phyloP scores from a whole-genome alignment of 1,284 basidiomycete species.

The Vanrija pseudolonga region DNA sequence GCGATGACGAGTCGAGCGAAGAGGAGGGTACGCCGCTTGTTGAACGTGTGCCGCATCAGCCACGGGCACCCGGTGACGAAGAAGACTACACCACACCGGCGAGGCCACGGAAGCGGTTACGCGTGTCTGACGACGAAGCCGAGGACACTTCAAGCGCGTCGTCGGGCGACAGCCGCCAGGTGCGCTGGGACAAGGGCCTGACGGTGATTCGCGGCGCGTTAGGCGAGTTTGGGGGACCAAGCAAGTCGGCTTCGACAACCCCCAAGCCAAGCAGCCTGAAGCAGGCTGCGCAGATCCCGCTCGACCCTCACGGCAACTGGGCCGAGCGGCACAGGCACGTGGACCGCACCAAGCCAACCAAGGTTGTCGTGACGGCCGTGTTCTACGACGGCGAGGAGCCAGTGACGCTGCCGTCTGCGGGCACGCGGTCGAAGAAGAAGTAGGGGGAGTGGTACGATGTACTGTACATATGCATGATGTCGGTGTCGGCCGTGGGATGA shows the following conservation, averaged over 20 bases:
- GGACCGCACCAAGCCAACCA: constrained; percentile 62
- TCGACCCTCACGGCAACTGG: constrained; percentile 74
- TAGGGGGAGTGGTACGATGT: background rate
- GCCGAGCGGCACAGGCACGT: constrained; percentile 60
- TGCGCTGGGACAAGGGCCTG: constrained; percentile 74
- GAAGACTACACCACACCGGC: constrained; percentile 71
- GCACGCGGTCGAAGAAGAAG: constrained; percentile 10
- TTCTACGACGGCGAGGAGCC: constrained; percentile 71
- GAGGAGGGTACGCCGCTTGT: constrained; percentile 22
- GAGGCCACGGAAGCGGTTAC: constrained; percentile 29
- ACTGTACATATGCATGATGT: background rate
- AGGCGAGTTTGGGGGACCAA: background rate
- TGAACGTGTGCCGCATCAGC: constrained; percentile 14
- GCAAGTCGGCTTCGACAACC: background rate
- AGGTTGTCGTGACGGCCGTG: constrained; percentile 70
- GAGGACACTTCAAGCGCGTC: constrained; percentile 12
- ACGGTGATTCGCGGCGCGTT: constrained; percentile 27
- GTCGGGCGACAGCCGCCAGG: constrained; percentile 31
- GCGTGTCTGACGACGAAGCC: constrained; percentile 33
- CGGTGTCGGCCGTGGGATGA: too few species aligned
- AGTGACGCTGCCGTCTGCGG: constrained; percentile 12
- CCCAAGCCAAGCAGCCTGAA: constrained; percentile 34
- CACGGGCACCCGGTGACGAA: constrained; percentile 56
- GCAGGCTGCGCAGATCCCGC: constrained; percentile 54
- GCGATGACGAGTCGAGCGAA: constrained; percentile 39